These are phyloP conservation scores for Penium margaritaceum DNA, from an alignment of 139 green algal genomes.

Conservation along the genomic window DNA sequence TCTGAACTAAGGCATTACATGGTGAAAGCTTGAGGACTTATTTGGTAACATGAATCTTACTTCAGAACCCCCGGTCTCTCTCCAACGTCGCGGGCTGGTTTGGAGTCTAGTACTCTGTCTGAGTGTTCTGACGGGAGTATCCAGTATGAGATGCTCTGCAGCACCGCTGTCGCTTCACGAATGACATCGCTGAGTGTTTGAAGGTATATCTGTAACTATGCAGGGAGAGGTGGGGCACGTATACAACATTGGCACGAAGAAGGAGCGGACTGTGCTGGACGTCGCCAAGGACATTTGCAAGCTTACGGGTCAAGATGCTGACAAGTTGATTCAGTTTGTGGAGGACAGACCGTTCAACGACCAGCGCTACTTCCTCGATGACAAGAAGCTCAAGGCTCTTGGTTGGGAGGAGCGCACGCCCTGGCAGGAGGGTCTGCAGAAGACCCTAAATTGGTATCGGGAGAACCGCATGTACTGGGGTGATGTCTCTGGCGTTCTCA, in stretches of 20 bases:
- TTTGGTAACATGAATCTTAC: too few relatives aligned
- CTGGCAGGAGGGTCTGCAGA: slow-evolving; percentile 85
- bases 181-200: too few relatives aligned
- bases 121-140: too few relatives aligned
- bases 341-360: slow-evolving; percentile 57
- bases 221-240: slow-evolving; percentile 59
- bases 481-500: slow-evolving; percentile 54
- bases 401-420: slow-evolving; percentile 79
- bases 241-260: slow-evolving; percentile 96
- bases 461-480: slow-evolving; percentile 69
- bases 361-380: slow-evolving; percentile 85
- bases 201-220: too few relatives aligned
- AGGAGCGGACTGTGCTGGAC: slow-evolving; percentile 80
- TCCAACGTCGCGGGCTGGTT: too few relatives aligned
- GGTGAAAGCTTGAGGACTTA: too few relatives aligned
- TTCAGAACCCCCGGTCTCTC: too few relatives aligned
- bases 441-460: slow-evolving; percentile 88
- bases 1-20: too few relatives aligned
- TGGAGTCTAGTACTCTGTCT: too few relatives aligned
- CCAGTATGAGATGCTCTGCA: too few relatives aligned
- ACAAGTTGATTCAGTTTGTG: slow-evolving; percentile 50
- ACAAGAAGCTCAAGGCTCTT: slow-evolving; percentile 78
- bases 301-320: slow-evolving; percentile 54
- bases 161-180: too few relatives aligned
- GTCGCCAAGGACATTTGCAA: slow-evolving; percentile 62